A percentile compares a stretch with the other conserved stretches of the same genome.
These are phyloP conservation scores for Agrostemma githago DNA, from an alignment of 148 eudicot genomes.

Conservation along the genomic window DNA sequence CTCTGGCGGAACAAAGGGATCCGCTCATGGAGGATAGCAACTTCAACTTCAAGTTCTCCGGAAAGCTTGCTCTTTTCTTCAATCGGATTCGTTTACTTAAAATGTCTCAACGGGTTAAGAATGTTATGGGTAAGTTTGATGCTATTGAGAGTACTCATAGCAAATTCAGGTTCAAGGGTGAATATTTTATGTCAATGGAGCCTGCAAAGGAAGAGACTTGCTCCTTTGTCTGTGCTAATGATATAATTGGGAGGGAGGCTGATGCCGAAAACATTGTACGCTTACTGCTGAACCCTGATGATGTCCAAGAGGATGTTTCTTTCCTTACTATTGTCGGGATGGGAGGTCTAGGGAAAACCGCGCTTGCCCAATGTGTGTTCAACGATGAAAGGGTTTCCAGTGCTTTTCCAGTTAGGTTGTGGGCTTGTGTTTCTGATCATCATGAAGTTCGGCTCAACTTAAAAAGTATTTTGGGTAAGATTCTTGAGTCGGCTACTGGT, in stretches of 20 bases:
- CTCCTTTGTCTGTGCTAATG: conserved; percentile 13
- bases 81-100: neutral
- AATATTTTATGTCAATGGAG: no score
- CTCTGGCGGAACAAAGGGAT: conserved; percentile 3
- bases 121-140: conserved; percentile 15
- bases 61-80: conserved; percentile 15
- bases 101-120: neutral
- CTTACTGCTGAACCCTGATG: conserved; percentile 19
- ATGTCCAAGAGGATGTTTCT: conserved; percentile 15
- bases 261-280: conserved; percentile 25
- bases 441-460: conserved; percentile 6
- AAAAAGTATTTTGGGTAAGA: neutral
- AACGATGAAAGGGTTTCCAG: conserved; percentile 25
- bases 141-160: conserved; percentile 9
- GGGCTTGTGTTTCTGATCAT: conserved; percentile 28
- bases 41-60: neutral
- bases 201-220: conserved; percentile 7
- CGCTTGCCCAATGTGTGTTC: conserved; percentile 28
- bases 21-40: neutral
- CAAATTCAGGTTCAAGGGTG: neutral
- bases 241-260: conserved; percentile 31
- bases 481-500: conserved; percentile 9
- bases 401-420: conserved; percentile 19
- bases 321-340: conserved; percentile 30
- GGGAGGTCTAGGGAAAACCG: conserved; percentile 37